phyloP scores from a whole-genome alignment of 139 green algal genomes.

The Chlorella vulgaris region DNA sequence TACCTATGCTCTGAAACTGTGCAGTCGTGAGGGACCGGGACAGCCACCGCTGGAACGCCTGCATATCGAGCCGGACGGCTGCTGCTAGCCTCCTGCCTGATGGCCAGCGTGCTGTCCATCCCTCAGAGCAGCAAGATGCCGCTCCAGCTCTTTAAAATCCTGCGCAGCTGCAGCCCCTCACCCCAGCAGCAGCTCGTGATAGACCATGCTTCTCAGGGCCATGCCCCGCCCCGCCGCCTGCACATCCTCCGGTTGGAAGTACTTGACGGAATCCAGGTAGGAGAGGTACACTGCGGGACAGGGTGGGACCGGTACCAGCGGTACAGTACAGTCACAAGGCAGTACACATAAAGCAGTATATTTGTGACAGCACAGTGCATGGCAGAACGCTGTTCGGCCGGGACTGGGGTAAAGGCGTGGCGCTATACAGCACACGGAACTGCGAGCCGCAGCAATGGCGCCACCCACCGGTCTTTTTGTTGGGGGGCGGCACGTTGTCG shows the following conservation, averaged over 20 bases:
- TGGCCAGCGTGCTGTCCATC: too few species aligned
- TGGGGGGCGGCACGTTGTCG: constrained; percentile 81
- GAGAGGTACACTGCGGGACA: constrained; percentile 85
- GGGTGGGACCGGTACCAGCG: neutral
- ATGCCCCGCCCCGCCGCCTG: constrained; percentile 35
- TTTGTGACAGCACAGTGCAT: too few species aligned
- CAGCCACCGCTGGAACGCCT: too few species aligned
- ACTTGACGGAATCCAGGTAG: constrained; percentile 98
- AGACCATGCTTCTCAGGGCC: constrained; percentile 94
- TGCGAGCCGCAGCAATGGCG: neutral
- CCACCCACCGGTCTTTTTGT: constrained; percentile 55
- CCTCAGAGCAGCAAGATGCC: too few species aligned
- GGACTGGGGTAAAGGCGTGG: too few species aligned
- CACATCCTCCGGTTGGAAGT: constrained; percentile 90
- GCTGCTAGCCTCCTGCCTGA: too few species aligned
- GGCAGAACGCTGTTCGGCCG: too few species aligned
- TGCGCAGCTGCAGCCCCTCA: neutral
- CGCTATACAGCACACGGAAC: neutral
- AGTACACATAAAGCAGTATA: neutral
- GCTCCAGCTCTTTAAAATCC: too few species aligned
- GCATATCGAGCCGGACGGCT: too few species aligned
- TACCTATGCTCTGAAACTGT: too few species aligned
- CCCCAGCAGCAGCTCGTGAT: constrained; percentile 94
- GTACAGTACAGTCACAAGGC: too few species aligned
- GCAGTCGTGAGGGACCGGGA: too few species aligned